Percentiles rank a stretch among this genome's conserved stretches.
Conservation (phyloP, 2,329 filamentous ascomycete genomes). For the Colletotrichum karsti region DNA sequence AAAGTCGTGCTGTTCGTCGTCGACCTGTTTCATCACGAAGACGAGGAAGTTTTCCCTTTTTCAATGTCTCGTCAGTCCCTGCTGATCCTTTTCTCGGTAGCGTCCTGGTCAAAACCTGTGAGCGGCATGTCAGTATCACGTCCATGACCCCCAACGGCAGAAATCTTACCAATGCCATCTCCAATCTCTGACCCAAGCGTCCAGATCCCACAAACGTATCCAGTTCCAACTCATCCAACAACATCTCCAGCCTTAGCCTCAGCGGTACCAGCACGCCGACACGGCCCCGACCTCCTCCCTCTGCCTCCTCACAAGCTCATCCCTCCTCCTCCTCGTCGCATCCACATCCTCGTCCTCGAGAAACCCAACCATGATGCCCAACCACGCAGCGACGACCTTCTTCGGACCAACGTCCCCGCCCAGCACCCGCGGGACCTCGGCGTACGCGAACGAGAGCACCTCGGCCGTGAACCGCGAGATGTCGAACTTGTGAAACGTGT, state of each 20-base stretch:
- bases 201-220: neutral
- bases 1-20: no score
- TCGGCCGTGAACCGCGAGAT: conserved; percentile 38
- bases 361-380: neutral
- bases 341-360: neutral
- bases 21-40: no score
- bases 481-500: conserved; percentile 33
- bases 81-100: no score
- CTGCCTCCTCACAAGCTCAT: conserved; percentile 9
- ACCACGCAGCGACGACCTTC: conserved; percentile 8
- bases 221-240: neutral
- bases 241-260: neutral
- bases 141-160: no score
- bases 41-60: no score
- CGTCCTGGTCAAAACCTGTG: neutral
- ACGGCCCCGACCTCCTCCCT: neutral
- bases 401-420: neutral
- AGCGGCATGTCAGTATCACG: neutral
- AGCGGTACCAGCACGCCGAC: neutral
- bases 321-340: neutral
- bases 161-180: neutral
- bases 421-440: neutral
- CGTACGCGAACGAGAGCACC: conserved; percentile 39
- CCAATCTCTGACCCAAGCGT: no score
- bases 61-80: no score